These are phyloP conservation scores for Pleurotus tuoliensis DNA, from an alignment of 768 basidiomycete species.

Conservation along the genomic window DNA sequence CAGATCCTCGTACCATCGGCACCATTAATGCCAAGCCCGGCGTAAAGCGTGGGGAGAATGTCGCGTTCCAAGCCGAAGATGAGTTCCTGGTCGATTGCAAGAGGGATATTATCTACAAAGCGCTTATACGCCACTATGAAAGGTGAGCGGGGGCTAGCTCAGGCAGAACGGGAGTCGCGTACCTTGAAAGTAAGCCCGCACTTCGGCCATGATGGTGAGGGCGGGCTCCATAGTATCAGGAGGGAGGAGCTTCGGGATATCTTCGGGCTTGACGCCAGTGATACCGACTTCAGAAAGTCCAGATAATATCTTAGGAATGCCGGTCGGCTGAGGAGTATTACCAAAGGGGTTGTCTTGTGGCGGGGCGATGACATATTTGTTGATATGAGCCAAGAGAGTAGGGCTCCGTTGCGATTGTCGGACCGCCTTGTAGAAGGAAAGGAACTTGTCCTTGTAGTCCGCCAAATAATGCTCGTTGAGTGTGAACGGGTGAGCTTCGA, in stretches of 20 bases:
- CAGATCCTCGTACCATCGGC: conserved; percentile 44
- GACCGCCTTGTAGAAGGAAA: conserved; percentile 42
- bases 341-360: neutral
- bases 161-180: neutral
- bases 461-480: conserved; percentile 48
- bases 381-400: conserved; percentile 22
- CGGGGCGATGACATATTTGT: conserved; percentile 10
- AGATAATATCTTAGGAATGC: conserved; percentile 31
- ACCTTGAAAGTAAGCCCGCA: conserved; percentile 78
- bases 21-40: conserved; percentile 50
- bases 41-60: conserved; percentile 40
- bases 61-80: conserved; percentile 47
- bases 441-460: conserved; percentile 43
- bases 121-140: conserved; percentile 55
- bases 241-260: conserved; percentile 48
- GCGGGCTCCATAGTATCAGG: conserved; percentile 52
- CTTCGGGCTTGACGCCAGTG: conserved; percentile 29
- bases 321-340: conserved; percentile 1
- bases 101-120: conserved; percentile 52
- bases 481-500: conserved; percentile 48
- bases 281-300: conserved; percentile 37
- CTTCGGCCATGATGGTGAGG: conserved; percentile 64
- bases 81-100: conserved; percentile 53
- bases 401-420: conserved; percentile 28
- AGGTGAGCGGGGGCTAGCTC: neutral